Conservation (phyloP, 78 protist genomes). For the Dictyostelium purpureum region DNA sequence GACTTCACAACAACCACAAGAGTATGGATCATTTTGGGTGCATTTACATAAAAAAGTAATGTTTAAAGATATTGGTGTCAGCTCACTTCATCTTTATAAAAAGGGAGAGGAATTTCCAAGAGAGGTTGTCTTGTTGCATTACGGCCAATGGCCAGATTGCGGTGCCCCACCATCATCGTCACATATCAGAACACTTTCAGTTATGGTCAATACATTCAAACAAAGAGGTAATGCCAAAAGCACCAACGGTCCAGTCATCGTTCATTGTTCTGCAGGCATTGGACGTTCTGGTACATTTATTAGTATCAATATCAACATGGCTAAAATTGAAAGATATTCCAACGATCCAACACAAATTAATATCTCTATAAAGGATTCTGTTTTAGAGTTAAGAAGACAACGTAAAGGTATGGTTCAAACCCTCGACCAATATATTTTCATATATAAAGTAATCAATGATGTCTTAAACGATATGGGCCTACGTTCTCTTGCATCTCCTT, state of each 20-base stretch:
- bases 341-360: conserved; percentile 13
- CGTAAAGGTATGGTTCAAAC: conserved; percentile 87
- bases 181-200: conserved; percentile 50
- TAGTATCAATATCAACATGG: conserved; percentile 68
- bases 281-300: conserved; percentile 90
- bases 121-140: conserved; percentile 70
- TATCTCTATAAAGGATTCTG: conserved; percentile 33
- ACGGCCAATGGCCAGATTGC: conserved; percentile 72
- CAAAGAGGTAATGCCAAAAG: conserved; percentile 45
- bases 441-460: conserved; percentile 69
- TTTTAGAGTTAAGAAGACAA: conserved; percentile 53
- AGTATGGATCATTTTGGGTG: conserved; percentile 69
- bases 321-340: conserved; percentile 45
- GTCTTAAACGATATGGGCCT: conserved; percentile 54
- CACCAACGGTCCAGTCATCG: conserved; percentile 81
- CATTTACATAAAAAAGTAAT: conserved; percentile 59
- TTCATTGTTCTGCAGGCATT: conserved; percentile 90
- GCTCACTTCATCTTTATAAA: conserved; percentile 49
- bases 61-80: conserved; percentile 69
- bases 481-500: conserved; percentile 52
- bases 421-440: conserved; percentile 80
- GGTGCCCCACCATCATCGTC: conserved; percentile 51
- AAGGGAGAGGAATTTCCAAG: conserved; percentile 77
- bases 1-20: conserved; percentile 22
- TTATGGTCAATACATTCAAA: conserved; percentile 51